Evolutionary conservation across 2,329 filamentous ascomycete species (phyloP).

Genomic region (Colletotrichum sp.): DNA sequence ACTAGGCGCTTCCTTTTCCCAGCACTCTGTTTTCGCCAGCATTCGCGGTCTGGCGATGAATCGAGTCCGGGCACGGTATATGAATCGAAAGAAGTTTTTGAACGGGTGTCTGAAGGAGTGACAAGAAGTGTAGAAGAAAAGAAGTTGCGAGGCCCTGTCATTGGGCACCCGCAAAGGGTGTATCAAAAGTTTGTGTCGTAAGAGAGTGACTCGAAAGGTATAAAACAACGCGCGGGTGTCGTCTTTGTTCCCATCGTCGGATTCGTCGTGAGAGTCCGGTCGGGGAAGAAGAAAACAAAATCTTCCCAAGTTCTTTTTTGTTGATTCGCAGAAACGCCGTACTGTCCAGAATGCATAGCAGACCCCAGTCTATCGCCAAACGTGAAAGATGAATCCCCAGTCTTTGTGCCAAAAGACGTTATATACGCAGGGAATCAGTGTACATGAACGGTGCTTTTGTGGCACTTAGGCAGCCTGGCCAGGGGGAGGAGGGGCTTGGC

Average conservation of each 20-base stretch:
- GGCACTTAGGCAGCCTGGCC: constrained; percentile 30
- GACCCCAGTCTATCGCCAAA: constrained; percentile 21
- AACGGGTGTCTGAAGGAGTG: constrained; percentile 30
- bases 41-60: constrained; percentile 1
- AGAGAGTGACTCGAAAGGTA: constrained; percentile 24
- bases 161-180: constrained; percentile 19
- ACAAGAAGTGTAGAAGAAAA: constrained; percentile 33
- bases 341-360: constrained; percentile 21
- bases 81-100: constrained; percentile 21
- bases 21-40: background rate
- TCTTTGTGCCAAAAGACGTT: constrained; percentile 12
- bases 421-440: constrained; percentile 13
- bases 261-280: constrained; percentile 11
- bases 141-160: background rate
- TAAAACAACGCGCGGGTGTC: constrained; percentile 4
- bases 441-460: background rate
- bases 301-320: background rate
- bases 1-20: constrained; percentile 15
- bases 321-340: constrained; percentile 22
- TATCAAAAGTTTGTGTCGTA: constrained; percentile 22
- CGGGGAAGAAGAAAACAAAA: background rate
- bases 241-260: constrained; percentile 9
- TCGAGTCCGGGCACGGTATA: constrained; percentile 21
- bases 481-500: constrained; percentile 34
- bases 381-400: constrained; percentile 19